phyloP scores from a whole-genome alignment of 208 protist genomes.

The Leishmania lainsoni region DNA sequence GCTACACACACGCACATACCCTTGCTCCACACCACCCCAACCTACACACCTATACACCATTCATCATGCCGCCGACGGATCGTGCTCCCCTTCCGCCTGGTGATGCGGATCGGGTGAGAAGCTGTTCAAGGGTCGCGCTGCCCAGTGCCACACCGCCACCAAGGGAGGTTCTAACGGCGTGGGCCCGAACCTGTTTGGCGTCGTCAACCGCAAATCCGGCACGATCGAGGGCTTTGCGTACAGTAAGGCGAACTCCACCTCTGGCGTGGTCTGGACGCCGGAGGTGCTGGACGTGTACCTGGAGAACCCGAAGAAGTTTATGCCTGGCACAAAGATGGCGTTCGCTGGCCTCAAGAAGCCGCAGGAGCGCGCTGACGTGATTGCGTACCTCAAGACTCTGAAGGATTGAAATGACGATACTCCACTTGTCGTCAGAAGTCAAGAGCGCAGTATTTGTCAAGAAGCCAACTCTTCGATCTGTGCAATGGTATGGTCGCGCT shows the following conservation, averaged over 20 bases:
- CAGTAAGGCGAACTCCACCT: slow-evolving; percentile 95
- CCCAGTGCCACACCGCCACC: slow-evolving; percentile 93
- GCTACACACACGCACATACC: not conserved
- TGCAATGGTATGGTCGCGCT: not conserved
- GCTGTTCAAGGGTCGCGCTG: slow-evolving; percentile 94
- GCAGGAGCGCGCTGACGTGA: slow-evolving; percentile 94
- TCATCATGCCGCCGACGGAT: slow-evolving; percentile 70
- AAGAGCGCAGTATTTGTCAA: not conserved
- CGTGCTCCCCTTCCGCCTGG: slow-evolving; percentile 73
- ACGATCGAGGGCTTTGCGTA: slow-evolving; percentile 93
- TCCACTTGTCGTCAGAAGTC: not conserved
- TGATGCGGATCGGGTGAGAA: slow-evolving; percentile 88
- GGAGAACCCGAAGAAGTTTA: slow-evolving; percentile 98
- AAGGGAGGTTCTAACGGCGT: slow-evolving; percentile 91
- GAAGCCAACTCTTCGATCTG: not conserved
- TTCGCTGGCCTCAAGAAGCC: slow-evolving; percentile 96
- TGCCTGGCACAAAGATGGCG: slow-evolving; percentile 97
- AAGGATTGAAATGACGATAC: not conserved
- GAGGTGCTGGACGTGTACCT: slow-evolving; percentile 95
- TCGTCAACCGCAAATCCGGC: slow-evolving; percentile 93
- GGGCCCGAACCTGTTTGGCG: slow-evolving; percentile 92
- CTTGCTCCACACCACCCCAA: slow-evolving; percentile 3
- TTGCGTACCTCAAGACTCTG: slow-evolving; percentile 92
- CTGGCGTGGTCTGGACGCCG: slow-evolving; percentile 92
- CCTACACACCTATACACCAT: slow-evolving; percentile 5